A percentile compares a stretch with the other conserved stretches of the same genome.
Conservation (phyloP, 2,329 filamentous ascomycete genomes). For the Trichoderma hamatum region DNA sequence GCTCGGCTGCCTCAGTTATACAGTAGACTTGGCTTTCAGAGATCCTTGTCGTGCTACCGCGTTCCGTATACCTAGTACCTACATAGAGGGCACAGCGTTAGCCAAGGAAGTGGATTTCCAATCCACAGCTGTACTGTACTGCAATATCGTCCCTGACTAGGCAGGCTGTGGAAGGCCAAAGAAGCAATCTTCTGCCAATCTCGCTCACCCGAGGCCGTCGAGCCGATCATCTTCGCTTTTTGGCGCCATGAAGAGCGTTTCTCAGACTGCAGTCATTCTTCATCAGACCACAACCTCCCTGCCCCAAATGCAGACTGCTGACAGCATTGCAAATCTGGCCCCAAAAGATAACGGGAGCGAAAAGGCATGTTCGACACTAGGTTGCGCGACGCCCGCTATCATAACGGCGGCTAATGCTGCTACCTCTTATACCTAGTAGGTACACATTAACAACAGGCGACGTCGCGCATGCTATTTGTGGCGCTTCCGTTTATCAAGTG, state of each 20-base stretch:
- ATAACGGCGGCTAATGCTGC: neutral
- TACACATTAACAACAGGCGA: no score
- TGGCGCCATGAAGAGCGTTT: neutral
- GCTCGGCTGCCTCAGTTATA: constrained; percentile 21
- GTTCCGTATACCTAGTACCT: no score
- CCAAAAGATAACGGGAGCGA: neutral
- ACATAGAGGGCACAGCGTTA: neutral
- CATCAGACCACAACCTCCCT: neutral
- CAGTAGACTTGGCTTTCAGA: neutral
- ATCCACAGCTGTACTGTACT: neutral
- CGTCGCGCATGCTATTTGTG: neutral
- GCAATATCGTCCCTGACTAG: neutral
- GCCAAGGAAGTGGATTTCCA: neutral
- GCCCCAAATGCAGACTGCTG: neutral
- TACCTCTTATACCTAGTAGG: neutral
- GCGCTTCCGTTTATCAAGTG: neutral
- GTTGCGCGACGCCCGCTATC: neutral
- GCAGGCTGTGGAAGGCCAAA: neutral
- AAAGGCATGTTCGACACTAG: neutral
- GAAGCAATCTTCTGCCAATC: neutral
- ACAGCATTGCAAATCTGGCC: neutral
- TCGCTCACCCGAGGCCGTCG: neutral
- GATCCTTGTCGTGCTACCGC: constrained; percentile 8
- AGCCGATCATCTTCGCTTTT: neutral
- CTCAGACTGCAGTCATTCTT: neutral